phyloP scores from a whole-genome alignment of 1,139 yeast genomes.

The Yamadazyma pseudoaaseri region DNA sequence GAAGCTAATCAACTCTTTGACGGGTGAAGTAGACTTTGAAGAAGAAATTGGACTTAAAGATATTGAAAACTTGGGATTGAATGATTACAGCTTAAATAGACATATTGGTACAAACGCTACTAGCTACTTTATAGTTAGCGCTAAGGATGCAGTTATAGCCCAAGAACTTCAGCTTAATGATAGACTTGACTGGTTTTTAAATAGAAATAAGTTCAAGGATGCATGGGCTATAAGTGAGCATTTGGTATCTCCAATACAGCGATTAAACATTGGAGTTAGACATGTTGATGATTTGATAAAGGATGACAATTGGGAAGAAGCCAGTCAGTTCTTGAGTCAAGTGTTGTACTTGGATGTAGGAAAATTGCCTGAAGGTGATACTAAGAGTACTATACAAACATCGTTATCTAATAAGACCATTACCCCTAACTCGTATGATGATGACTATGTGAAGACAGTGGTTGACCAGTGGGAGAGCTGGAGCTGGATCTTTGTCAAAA shows the following conservation, averaged over 20 bases:
- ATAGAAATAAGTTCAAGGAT: slow-evolving; percentile 50
- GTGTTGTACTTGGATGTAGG: slow-evolving; percentile 36
- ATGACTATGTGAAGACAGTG: slow-evolving; percentile 27
- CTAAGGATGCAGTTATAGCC: slow-evolving; percentile 79
- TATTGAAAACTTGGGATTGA: slow-evolving; percentile 63
- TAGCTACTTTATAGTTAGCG: slow-evolving; percentile 68
- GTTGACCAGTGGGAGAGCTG: slow-evolving; percentile 67
- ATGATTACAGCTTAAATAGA: slow-evolving; percentile 71
- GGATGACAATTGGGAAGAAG: slow-evolving; percentile 54
- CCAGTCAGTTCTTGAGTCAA: slow-evolving; percentile 47
- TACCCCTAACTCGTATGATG: slow-evolving; percentile 21
- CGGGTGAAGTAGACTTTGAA: slow-evolving; percentile 76
- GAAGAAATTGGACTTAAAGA: slow-evolving; percentile 75
- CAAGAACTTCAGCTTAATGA: slow-evolving; percentile 68
- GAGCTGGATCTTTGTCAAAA: slow-evolving; percentile 53
- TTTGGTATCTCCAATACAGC: slow-evolving; percentile 47
- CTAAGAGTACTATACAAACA: slow-evolving; percentile 28
- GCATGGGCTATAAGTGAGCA: slow-evolving; percentile 79
- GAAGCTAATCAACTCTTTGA: slow-evolving; percentile 58
- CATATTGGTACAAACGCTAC: slow-evolving; percentile 35
- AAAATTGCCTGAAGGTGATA: slow-evolving; percentile 30
- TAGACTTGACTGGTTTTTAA: slow-evolving; percentile 69
- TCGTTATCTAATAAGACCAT: slow-evolving; percentile 7
- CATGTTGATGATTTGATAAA: slow-evolving; percentile 59
- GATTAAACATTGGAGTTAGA: slow-evolving; percentile 60